Conservation (phyloP, 495 filamentous ascomycete species). For the Hypoxylon trugodes region DNA sequence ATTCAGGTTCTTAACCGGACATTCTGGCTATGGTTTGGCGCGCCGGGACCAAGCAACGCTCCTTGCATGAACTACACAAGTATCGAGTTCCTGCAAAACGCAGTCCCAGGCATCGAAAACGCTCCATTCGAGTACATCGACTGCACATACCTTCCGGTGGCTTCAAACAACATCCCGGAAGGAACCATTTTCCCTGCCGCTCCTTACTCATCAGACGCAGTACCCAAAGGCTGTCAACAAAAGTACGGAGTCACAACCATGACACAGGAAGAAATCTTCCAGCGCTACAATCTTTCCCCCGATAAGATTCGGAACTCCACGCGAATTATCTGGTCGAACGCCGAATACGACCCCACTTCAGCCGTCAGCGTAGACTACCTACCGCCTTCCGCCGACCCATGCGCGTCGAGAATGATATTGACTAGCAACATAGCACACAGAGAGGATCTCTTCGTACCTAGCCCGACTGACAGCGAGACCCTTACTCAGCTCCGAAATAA, state of each 20-base stretch:
- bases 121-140: conserved; percentile 7
- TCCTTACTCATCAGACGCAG: background rate
- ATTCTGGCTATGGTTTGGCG: conserved; percentile 14
- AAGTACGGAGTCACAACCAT: conserved; percentile 5
- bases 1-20: conserved; percentile 4
- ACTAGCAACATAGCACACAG: conserved; percentile 21
- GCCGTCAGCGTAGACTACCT: conserved; percentile 18
- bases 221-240: background rate
- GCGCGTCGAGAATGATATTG: conserved; percentile 20
- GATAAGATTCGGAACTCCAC: conserved; percentile 11
- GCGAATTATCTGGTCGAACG: conserved; percentile 21
- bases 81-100: background rate
- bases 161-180: conserved; percentile 6
- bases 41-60: background rate
- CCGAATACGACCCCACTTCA: conserved; percentile 10
- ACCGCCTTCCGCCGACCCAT: background rate
- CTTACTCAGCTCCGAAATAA: conserved; percentile 10
- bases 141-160: conserved; percentile 6
- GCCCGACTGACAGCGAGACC: conserved; percentile 1
- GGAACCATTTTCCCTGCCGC: conserved; percentile 5
- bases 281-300: conserved; percentile 14
- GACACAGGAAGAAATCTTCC: conserved; percentile 11
- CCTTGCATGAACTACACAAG: conserved; percentile 8
- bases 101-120: conserved; percentile 2
- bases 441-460: conserved; percentile 13